These are phyloP conservation scores for Calycina marina DNA, from an alignment of 2,329 filamentous ascomycete genomes.

Conservation along the genomic window DNA sequence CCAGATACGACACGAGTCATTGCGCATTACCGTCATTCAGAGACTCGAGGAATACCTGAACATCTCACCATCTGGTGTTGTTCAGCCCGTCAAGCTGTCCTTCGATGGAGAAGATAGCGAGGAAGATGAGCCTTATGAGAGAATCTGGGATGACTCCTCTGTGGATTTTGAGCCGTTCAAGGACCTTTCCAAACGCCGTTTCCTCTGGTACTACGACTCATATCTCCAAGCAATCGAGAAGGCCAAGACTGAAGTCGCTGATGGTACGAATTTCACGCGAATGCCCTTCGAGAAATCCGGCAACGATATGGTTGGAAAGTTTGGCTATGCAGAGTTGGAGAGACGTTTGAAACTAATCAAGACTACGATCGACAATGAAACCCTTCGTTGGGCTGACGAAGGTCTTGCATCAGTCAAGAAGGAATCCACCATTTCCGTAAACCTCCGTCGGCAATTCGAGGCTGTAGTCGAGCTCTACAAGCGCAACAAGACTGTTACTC, in stretches of 20 bases:
- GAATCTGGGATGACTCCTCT: slow-evolving; percentile 29
- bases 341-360: slow-evolving; percentile 55
- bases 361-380: slow-evolving; percentile 56
- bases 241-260: slow-evolving; percentile 47
- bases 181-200: slow-evolving; percentile 79
- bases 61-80: slow-evolving; percentile 36
- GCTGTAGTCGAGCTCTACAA: slow-evolving; percentile 68
- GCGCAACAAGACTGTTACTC: slow-evolving; percentile 49
- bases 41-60: slow-evolving; percentile 67
- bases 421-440: slow-evolving; percentile 64
- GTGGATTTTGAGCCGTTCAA: slow-evolving; percentile 71
- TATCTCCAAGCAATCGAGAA: slow-evolving; percentile 60
- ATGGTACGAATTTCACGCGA: slow-evolving; percentile 49
- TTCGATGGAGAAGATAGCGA: slow-evolving; percentile 28
- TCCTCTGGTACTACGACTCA: slow-evolving; percentile 90
- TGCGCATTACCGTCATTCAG: slow-evolving; percentile 76
- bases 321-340: slow-evolving; percentile 65
- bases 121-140: slow-evolving; percentile 14
- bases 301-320: slow-evolving; percentile 78
- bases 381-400: slow-evolving; percentile 52
- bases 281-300: slow-evolving; percentile 75
- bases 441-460: slow-evolving; percentile 70
- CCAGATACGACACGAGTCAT: slow-evolving; percentile 79
- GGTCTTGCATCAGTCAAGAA: slow-evolving; percentile 47
- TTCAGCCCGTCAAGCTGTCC: slow-evolving; percentile 22